phyloP scores from a whole-genome alignment of 192 early-diverging fungal species.

The Backusella tarrabulga region DNA sequence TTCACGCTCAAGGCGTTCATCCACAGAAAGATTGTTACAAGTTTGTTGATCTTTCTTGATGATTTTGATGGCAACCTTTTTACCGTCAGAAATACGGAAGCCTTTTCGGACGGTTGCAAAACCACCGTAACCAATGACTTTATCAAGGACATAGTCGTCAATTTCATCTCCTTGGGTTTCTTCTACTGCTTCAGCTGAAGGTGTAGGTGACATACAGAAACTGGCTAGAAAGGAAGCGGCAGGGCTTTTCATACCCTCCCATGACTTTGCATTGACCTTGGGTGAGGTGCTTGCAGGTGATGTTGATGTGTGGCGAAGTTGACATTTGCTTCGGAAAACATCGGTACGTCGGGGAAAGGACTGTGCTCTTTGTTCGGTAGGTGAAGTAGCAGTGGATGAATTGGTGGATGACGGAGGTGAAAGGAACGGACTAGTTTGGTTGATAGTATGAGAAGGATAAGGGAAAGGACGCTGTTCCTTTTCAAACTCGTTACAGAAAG shows the following conservation, averaged over 20 bases:
- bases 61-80: slow-evolving; percentile 70
- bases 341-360: neutral
- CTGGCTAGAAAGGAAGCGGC: slow-evolving; percentile 38
- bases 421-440: neutral
- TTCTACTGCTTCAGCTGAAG: neutral
- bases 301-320: neutral
- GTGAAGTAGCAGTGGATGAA: slow-evolving; percentile 3
- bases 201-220: slow-evolving; percentile 24
- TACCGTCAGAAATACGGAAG: slow-evolving; percentile 40
- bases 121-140: slow-evolving; percentile 70
- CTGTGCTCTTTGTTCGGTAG: neutral
- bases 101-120: slow-evolving; percentile 78
- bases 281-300: slow-evolving; percentile 8
- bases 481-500: slow-evolving; percentile 1
- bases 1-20: slow-evolving; percentile 57
- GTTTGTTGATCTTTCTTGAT: slow-evolving; percentile 43
- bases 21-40: slow-evolving; percentile 7
- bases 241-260: slow-evolving; percentile 30
- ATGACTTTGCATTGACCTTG: slow-evolving; percentile 25
- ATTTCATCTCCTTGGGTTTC: slow-evolving; percentile 73
- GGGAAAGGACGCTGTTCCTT: neutral
- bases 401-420: slow-evolving; percentile 10
- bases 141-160: slow-evolving; percentile 67
- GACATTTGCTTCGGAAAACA: neutral
- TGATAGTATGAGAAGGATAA: neutral